Evolutionary conservation across 208 protist genomes (phyloP).

Genomic region (Trichomonas tenax): DNA sequence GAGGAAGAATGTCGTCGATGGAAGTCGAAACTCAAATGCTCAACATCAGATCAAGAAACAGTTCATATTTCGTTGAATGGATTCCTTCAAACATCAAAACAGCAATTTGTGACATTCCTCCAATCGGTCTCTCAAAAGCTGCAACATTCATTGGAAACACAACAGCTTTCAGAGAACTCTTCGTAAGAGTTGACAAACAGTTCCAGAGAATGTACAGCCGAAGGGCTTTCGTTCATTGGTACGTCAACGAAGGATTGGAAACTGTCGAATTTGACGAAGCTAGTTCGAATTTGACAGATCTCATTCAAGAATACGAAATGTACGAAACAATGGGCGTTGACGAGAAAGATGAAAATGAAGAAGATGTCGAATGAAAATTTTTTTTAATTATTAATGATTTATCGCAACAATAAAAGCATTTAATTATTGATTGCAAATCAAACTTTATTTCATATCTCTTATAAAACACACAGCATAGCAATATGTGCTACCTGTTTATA

Average conservation of each 20-base stretch:
- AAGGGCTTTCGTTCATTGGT: conserved; percentile 63
- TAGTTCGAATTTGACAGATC: conserved; percentile 17
- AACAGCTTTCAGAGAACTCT: conserved; percentile 72
- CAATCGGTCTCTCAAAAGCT: conserved; percentile 52
- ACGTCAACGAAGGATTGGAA: conserved; percentile 57
- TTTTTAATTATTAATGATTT: too few relatives aligned
- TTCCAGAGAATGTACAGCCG: conserved; percentile 91
- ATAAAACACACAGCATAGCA: too few relatives aligned
- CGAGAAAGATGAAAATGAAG: background rate
- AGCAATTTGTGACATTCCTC: conserved; percentile 65
- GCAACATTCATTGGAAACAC: conserved; percentile 80
- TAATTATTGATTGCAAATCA: too few relatives aligned
- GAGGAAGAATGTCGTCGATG: conserved; percentile 73
- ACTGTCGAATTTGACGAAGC: conserved; percentile 56
- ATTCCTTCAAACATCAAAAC: conserved; percentile 83
- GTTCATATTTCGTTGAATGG: conserved; percentile 84
- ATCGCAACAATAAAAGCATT: too few relatives aligned
- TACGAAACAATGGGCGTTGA: background rate
- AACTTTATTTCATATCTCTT: too few relatives aligned
- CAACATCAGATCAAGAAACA: conserved; percentile 78
- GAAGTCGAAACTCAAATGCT: conserved; percentile 85
- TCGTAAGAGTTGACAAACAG: conserved; percentile 72
- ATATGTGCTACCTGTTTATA: too few relatives aligned
- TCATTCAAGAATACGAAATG: background rate
- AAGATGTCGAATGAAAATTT: too few relatives aligned